These are phyloP conservation scores for Sordariomycetes sp. DNA, from an alignment of 2,329 filamentous ascomycete species.

Conservation along the genomic window DNA sequence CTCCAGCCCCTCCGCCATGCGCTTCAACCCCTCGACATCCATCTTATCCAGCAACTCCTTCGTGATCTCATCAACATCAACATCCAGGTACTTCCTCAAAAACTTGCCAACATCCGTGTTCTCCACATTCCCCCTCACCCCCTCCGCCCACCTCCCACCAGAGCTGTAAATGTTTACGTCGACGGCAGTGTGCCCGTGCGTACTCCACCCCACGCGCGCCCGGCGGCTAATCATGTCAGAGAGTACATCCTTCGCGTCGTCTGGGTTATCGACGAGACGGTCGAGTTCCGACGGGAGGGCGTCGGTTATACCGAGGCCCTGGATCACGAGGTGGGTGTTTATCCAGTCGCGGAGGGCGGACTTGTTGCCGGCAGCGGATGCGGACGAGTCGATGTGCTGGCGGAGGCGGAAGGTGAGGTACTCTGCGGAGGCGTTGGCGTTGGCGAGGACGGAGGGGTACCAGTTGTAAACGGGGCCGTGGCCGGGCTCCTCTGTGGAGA, in stretches of 20 bases:
- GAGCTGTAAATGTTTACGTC: constrained; percentile 96
- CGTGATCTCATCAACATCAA: constrained; percentile 70
- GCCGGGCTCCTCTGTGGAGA: constrained; percentile 30
- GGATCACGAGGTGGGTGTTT: constrained; percentile 49
- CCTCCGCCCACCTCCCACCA: constrained; percentile 46
- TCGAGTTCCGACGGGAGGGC: constrained; percentile 58
- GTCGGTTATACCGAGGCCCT: constrained; percentile 67
- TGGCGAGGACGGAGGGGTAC: constrained; percentile 68
- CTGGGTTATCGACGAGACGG: constrained; percentile 44
- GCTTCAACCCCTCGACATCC: neutral
- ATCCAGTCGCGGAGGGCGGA: constrained; percentile 49
- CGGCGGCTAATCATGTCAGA: constrained; percentile 78
- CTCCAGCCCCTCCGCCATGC: neutral
- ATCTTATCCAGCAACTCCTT: constrained; percentile 51
- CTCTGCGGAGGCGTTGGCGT: constrained; percentile 65
- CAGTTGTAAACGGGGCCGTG: constrained; percentile 52
- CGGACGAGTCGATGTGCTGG: constrained; percentile 34
- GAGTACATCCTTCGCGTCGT: constrained; percentile 44
- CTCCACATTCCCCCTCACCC: constrained; percentile 75
- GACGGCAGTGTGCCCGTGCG: constrained; percentile 83
- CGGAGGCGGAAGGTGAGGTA: constrained; percentile 51
- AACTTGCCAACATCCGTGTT: constrained; percentile 88
- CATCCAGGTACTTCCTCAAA: constrained; percentile 61
- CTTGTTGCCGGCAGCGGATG: constrained; percentile 15
- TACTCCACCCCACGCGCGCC: constrained; percentile 86